Base-by-base conservation (phyloP, 345 rosid genomes). In the Boechera stricta region DNA sequence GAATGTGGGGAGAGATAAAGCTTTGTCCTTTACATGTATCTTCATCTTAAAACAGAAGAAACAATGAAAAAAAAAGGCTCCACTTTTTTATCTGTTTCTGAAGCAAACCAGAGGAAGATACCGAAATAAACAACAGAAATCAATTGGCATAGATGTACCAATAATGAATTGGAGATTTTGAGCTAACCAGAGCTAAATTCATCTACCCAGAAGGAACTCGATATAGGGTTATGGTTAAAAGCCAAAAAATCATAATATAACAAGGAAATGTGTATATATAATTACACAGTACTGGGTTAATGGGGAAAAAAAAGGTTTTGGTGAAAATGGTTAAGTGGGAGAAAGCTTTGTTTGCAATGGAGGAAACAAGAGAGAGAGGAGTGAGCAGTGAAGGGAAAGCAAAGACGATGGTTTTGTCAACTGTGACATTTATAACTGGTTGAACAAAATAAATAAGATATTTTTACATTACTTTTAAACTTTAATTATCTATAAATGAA, bases 311-410 rank as follows among this genome's bases (percentile, higher is more conserved):
- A 4, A 4, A 47, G 45, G 70, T 67, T 77, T 77, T 77, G 87
- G 83, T 67, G 71, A 81, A 52, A 78, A 78, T 74, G 84, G 87
- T 85, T 47, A 82, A 90, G 91, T 85, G 88, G 88, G 83, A 84
- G 88, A 79, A 89, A 84, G 90, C 93, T 90, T 87, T 76, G 90
- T 90, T 84, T 87, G 89, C 92, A 89, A 90, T 86, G 95, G 93
- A 90, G 97, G 93, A 87, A 88, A 87, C 84, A 84, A 79, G 31
- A 64, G 72, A 76, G 61, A 80, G 78, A 16, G 44, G 35, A 72
- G 64, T 70, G 83, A 79, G 55, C 76, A 85, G 87, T 82, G 82
- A 84, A 81, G 81, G 42, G 47, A 76, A 85, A 85, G 88, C 82
- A 86, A 80, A 68, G 71, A 35, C 28, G 68, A 28, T 42, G 78